phyloP scores from a whole-genome alignment of 169 alveolate genomes.

The Plasmodium inui region DNA sequence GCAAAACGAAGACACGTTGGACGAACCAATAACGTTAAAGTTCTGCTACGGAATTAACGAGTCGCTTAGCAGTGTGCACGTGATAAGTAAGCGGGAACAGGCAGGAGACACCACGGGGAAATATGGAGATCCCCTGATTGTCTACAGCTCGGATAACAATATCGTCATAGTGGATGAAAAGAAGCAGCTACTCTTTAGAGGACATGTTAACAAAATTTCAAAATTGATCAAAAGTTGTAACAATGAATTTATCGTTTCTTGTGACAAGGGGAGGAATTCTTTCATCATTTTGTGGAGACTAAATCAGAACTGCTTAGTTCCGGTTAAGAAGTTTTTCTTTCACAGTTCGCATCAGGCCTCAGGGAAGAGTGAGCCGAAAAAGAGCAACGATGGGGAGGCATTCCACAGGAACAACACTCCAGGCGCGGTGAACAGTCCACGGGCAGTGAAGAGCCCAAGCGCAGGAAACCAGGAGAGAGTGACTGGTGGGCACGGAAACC shows the following conservation, averaged over 20 bases:
- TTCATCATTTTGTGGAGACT: constrained; percentile 59
- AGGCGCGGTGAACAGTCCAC: not conserved
- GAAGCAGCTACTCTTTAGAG: constrained; percentile 59
- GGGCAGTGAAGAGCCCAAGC: not conserved
- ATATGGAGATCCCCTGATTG: constrained; percentile 13
- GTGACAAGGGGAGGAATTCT: constrained; percentile 66
- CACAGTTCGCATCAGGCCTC: not conserved
- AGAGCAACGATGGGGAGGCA: not conserved
- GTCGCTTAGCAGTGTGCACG: constrained; percentile 62
- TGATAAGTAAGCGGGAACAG: not conserved
- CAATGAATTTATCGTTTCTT: constrained; percentile 52
- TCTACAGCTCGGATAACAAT: constrained; percentile 71
- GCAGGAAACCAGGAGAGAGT: not conserved
- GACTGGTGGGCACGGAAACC: not conserved
- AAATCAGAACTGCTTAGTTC: constrained; percentile 23
- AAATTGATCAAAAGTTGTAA: constrained; percentile 50
- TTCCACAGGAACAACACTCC: not conserved
- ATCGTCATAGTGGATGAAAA: constrained; percentile 63
- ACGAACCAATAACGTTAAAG: constrained; percentile 67
- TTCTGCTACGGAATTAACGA: constrained; percentile 73
- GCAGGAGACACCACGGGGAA: not conserved
- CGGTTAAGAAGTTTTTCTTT: constrained; percentile 27
- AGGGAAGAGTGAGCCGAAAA: not conserved
- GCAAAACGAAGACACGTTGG: constrained; percentile 26
- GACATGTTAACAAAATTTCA: constrained; percentile 63